Base-by-base conservation (phyloP, 2,329 filamentous ascomycete species). In the Sporothrix pallida region DNA sequence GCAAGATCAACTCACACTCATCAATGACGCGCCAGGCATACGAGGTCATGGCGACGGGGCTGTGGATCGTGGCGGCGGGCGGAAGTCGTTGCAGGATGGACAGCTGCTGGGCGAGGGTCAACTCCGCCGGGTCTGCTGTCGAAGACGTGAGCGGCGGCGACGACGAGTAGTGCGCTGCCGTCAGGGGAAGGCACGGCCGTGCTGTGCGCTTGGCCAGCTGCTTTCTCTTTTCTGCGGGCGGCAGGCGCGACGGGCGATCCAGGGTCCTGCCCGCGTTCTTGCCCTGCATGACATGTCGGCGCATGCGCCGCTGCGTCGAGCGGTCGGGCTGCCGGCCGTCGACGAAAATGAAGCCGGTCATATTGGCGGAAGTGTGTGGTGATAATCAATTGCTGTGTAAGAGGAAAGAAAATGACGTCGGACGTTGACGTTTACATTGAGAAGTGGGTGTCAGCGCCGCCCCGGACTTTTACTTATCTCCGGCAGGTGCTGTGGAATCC, bases 271-370 rank as follows among this genome's bases (percentile, higher is more conserved):
- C 63, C 4, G 44, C 44, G 12, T 68, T 68, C 46, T 68, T 68
- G 44, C 63, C 63, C 44, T n/a, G 17, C 44, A 50, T 68, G 12
- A 68, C 63, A 9, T 68, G 63, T 12, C 23, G 63, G 13, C 44
- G 63, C 63, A 52, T 68, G 44, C 20, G 46, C 63, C 63, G 20
- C 63, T 68, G 44, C 23, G 63, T 68, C 20, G 63, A 48, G 13
- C 63, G 63, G 63, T 68, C 63, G 20, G 50, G 50, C 31, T 68
- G 63, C 23, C 44, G 44, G 8, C 44, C 63, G 37, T 65, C 44
- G 20, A 68, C 63, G n/a, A 68, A 68, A 3, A 68, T 17, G 13
- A 68, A 50, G 63, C 63, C 44, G 5, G 44, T 17, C 63, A 68
- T 68, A 6, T 13, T n/a, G 44, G 2, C 3, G 20, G 1, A 2